Percentiles rank a stretch among this genome's conserved stretches.
These are phyloP conservation scores for Penicillium paneum DNA, from an alignment of 2,329 filamentous ascomycete genomes.

Conservation along the genomic window DNA sequence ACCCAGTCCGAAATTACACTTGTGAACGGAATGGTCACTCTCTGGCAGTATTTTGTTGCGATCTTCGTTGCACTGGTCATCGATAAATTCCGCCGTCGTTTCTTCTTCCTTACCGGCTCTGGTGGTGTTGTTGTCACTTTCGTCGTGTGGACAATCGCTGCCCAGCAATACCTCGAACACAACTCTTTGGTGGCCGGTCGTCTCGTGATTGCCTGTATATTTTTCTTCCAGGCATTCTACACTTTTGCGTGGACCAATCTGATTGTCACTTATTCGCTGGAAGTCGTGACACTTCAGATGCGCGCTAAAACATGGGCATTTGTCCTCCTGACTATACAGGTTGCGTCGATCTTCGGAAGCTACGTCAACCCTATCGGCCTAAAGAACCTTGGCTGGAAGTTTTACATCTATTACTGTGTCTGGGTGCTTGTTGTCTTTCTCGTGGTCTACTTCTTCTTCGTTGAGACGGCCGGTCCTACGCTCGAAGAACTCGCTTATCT, in stretches of 20 bases:
- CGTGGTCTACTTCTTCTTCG: slow-evolving; percentile 13
- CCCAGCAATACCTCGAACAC: slow-evolving; percentile 43
- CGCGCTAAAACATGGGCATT: slow-evolving; percentile 45
- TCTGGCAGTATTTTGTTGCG: slow-evolving; percentile 47
- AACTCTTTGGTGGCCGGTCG: slow-evolving; percentile 29
- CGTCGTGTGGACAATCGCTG: slow-evolving; percentile 50
- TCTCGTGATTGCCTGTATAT: slow-evolving; percentile 44
- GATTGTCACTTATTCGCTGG: slow-evolving; percentile 45
- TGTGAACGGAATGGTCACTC: slow-evolving; percentile 36
- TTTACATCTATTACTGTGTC: slow-evolving; percentile 26
- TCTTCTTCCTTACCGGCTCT: slow-evolving; percentile 44
- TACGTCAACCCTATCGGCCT: slow-evolving; percentile 29
- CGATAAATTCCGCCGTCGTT: slow-evolving; percentile 36
- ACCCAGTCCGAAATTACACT: slow-evolving; percentile 41
- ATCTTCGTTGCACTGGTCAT: slow-evolving; percentile 39
- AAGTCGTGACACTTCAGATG: slow-evolving; percentile 45
- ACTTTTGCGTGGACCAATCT: slow-evolving; percentile 46
- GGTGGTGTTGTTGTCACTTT: slow-evolving; percentile 36
- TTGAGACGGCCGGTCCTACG: slow-evolving; percentile 8
- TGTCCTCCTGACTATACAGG: slow-evolving; percentile 39
- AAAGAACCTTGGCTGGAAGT: slow-evolving; percentile 27
- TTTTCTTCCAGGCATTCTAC: slow-evolving; percentile 45
- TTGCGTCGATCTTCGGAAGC: slow-evolving; percentile 21
- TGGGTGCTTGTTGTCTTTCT: slow-evolving; percentile 18
- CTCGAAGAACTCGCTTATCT: slow-evolving; percentile 11